Evolutionary conservation across 345 rosid genomes (phyloP), one percentile per base, ranked within the genome.

Genomic region (Toxicodendron radicans): DNA sequence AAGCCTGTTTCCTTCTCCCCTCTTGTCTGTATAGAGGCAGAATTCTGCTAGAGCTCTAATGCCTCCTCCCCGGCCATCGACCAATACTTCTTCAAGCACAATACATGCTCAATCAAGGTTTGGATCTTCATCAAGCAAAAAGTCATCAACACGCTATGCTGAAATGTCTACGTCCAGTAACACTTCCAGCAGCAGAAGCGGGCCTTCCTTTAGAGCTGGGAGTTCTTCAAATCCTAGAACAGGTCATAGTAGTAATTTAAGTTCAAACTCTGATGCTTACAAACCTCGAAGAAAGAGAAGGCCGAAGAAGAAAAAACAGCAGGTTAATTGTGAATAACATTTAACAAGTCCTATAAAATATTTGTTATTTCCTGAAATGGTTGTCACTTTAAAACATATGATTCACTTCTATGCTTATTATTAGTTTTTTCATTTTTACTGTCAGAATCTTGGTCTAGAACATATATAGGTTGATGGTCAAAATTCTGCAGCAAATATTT

Each of bases 261-360:
- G 98, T 83, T 95, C 97, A 45, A 91, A 90, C 69, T 93, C 99
- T 64, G 99, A 95, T 86, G 97, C 98, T 52, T 87, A 79, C 70
- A 95, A 91, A 82, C 99, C 96, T 33, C 87, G 91, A 73, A 87
- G 98, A 78, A 95, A 95, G 91, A 91, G 99, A 84, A 86, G 97
- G 66, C 95, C 96, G 43, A 93, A 91, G 86, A 95, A 90, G 96
- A 93, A 87, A 87, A 93, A 84, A 74, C 88, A 87, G 58, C 83
- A 89, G 82, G 82, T 80, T 20, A 58, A 83, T 77, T 64, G 35
- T 23, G 30, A 20, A 21, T 10, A 27, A 30, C 43, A 16, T 71
- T 54, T 73, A 38, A 45, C 56, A 30, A 9, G 17, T 68, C 23
- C 17, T 18, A 30, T 52, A 53, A 5, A 24, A 52, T 52, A 24